phyloP scores from a whole-genome alignment of 2,329 filamentous ascomycete genomes.

The Harringtonia lauricola region DNA sequence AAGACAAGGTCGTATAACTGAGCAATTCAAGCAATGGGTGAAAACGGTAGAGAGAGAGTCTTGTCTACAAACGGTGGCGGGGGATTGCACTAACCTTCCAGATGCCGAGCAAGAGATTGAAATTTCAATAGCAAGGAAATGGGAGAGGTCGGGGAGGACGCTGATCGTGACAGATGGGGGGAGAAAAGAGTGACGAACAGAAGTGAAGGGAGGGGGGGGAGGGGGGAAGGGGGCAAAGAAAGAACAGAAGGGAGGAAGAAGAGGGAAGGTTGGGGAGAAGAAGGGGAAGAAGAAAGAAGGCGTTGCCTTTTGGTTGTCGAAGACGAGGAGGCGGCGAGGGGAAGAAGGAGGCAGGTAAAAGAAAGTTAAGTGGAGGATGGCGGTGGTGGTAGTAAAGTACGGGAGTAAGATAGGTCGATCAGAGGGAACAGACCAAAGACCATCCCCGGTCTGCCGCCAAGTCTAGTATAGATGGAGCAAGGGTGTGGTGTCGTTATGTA shows the following conservation, averaged over 20 bases:
- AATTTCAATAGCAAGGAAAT: not conserved
- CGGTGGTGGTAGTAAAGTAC: conserved; percentile 5
- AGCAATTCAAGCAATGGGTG: too few species aligned
- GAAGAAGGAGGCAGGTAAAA: conserved; percentile 12
- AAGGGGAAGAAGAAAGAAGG: conserved; percentile 8
- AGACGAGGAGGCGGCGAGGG: conserved; percentile 4
- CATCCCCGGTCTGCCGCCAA: conserved; percentile 12
- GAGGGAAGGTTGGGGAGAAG: conserved; percentile 8
- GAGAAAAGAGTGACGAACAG: not conserved
- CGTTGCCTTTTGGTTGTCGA: conserved; percentile 6
- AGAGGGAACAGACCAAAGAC: conserved; percentile 11
- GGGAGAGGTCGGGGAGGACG: not conserved
- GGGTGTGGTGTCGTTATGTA: not conserved
- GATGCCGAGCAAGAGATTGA: too few species aligned
- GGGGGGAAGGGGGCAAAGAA: conserved; percentile 11
- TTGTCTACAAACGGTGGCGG: too few species aligned
- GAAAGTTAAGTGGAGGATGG: conserved; percentile 8
- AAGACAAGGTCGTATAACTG: too few species aligned
- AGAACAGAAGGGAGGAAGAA: conserved; percentile 10
- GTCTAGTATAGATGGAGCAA: conserved; percentile 5
- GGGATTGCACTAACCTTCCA: too few species aligned
- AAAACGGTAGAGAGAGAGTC: too few species aligned
- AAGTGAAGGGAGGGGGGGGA: not conserved
- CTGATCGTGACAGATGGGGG: not conserved
- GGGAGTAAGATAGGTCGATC: conserved; percentile 10